Evolutionary conservation across 2,329 filamentous ascomycete genomes (phyloP), one percentile per base, ranked within the genome.

Genomic region (Emergomyces orientalis): DNA sequence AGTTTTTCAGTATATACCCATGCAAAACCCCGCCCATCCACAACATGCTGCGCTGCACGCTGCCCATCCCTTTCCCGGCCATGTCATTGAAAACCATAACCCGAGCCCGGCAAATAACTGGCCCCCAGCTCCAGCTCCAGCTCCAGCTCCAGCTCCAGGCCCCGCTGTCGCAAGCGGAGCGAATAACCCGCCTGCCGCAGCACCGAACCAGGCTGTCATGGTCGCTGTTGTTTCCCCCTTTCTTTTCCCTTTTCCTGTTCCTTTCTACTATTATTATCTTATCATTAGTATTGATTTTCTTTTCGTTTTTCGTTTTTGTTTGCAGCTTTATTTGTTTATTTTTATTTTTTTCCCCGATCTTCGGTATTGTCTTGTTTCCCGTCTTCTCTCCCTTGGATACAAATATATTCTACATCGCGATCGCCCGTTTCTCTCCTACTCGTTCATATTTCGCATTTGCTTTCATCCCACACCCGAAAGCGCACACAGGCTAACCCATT

Each of bases 191-290:
- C 4, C 47, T 25, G 19, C 25, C 1, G 25, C 41, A 34, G 22
- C 47, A 51, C 39, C 55, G 59, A 54, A 62, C 60, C 37, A 39
- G 47, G 43, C 43, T 56, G 45, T 62, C 19, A 22, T 52, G 27
- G 14, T 47, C 43, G 27, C 34, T 52, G 39, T 54, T 52, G 19
- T 49, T 52, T 19, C 27, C 41, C 59, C 45, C 2, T 60, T 30
- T 32, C 37, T 45, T 55, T 25, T 19, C 22, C 39, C 45, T 37
- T 56, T 41, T 39, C 30, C 51, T 34, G 43, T 22, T 9, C 7
- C 43, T 47, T 17, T 59, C 47, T 62, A 41, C 14, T 11, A 41
- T 19, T 19, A 6, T 19, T 45, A 37, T 22, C 43, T 4, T 19
- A 43, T 47, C n/a, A n/a, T 13, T 22, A 47, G 8, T 22, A 25